Percentiles rank a stretch among this genome's conserved stretches.
These are phyloP conservation scores for Pestalotiopsis sp. DNA, from an alignment of 2,329 filamentous ascomycete genomes.

Conservation along the genomic window DNA sequence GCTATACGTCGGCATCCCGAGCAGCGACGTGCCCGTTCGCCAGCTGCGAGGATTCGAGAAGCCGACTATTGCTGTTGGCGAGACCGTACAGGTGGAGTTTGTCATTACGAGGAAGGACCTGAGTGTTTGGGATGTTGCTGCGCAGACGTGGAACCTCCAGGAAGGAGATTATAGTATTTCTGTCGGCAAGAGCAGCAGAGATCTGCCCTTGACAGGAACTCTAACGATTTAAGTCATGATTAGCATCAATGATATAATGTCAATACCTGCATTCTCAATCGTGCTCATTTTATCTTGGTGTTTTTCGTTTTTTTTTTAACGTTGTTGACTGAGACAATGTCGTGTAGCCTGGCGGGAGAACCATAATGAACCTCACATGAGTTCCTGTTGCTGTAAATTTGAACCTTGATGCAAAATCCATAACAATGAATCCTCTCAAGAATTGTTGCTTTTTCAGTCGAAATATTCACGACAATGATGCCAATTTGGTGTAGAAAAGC, in stretches of 20 bases:
- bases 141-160: constrained; percentile 41
- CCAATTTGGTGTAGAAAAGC: no score
- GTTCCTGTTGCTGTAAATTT: no score
- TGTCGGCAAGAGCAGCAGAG: constrained; percentile 31
- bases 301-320: no score
- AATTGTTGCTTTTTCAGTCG: no score
- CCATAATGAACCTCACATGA: no score
- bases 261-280: background rate
- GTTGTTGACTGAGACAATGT: no score
- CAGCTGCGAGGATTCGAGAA: constrained; percentile 56
- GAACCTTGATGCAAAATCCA: no score
- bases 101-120: constrained; percentile 46
- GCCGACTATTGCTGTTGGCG: constrained; percentile 39
- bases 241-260: background rate
- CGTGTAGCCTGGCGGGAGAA: no score
- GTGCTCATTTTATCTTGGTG: background rate
- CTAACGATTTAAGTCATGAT: background rate
- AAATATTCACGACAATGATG: no score
- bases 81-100: constrained; percentile 42
- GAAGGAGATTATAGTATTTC: constrained; percentile 29
- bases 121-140: constrained; percentile 47
- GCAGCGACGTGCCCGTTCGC: constrained; percentile 37
- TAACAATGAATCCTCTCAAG: no score
- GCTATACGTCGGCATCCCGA: constrained; percentile 51
- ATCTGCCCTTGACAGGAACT: constrained; percentile 15